Evolutionary conservation across 2,329 filamentous ascomycete species (phyloP).

Genomic region (Boeremia exigua): DNA sequence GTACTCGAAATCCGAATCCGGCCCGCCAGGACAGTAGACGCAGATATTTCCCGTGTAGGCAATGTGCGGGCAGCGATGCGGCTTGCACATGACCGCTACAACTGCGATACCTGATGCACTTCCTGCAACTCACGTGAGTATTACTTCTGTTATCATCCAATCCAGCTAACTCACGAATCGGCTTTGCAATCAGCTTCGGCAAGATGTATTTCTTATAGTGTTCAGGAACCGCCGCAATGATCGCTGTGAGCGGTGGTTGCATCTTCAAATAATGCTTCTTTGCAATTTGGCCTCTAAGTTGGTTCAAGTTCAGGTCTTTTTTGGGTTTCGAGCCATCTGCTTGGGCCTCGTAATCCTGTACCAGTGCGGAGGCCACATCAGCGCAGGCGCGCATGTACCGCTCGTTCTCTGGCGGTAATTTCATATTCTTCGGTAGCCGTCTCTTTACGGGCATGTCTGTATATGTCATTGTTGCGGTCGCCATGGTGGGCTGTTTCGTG

Average conservation of each 20-base stretch:
- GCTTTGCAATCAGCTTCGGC: slow-evolving; percentile 95
- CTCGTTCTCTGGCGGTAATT: slow-evolving; percentile 90
- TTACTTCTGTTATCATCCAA: not conserved
- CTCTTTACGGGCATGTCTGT: slow-evolving; percentile 57
- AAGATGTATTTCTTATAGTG: slow-evolving; percentile 99
- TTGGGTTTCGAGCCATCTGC: slow-evolving; percentile 74
- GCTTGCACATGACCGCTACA: slow-evolving; percentile 99
- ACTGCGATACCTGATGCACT: slow-evolving; percentile 97
- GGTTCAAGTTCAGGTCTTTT: slow-evolving; percentile 92
- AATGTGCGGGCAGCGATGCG: slow-evolving; percentile 95
- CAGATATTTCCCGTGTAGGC: slow-evolving; percentile 99
- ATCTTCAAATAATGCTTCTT: slow-evolving; percentile 91
- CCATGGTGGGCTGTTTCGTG: slow-evolving; percentile 56
- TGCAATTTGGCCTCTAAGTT: slow-evolving; percentile 81
- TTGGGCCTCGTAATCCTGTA: slow-evolving; percentile 88
- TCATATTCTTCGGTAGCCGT: slow-evolving; percentile 70
- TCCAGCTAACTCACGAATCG: slow-evolving; percentile 71
- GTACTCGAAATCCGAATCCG: slow-evolving; percentile 98
- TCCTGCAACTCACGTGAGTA: slow-evolving; percentile 55
- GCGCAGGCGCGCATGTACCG: slow-evolving; percentile 92
- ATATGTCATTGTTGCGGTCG: slow-evolving; percentile 63
- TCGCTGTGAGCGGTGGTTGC: slow-evolving; percentile 91
- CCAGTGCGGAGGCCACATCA: slow-evolving; percentile 90
- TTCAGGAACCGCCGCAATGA: slow-evolving; percentile 98
- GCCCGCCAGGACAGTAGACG: slow-evolving; percentile 96